Base-by-base conservation (phyloP, 169 alveolate genomes). In the Babesia ovata region DNA sequence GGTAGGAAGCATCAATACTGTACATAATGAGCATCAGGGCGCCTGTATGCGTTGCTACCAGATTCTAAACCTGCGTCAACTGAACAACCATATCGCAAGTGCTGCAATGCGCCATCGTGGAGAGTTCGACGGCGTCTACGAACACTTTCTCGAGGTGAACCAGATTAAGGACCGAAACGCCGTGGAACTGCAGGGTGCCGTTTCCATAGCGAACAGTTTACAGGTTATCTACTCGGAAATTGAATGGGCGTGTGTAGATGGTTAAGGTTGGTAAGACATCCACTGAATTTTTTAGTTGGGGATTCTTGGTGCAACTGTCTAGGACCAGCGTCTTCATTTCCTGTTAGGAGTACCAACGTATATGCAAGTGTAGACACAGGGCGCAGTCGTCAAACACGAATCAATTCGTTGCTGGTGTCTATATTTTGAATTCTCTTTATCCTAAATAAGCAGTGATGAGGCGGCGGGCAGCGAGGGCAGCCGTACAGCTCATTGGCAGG, bases 121-220 rank as follows among this genome's bases (percentile, higher is more conserved):
- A 11, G 78, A 33, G 19, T 49, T 72, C 48, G 48, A 58, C 36
- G 39, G 14, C 0, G 66, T 74, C 16, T 53, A 53, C 42, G 36
- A 58, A 36, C 88, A 81, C 71, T 81, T 81, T 42, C 46, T 45
- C 29, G 56, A 49, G 0, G 48, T 65, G 16, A 81, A 81, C 67
- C 17, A 49, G 19, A 45, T 81, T 6, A 58, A 56, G 58, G 70
- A 79, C 22, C 39, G 61, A 13, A 46, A 60, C 17, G 56, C 49
- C 24, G 0, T 56, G 3, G 42, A 24, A 14, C 63, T 81, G 9
- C 88, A 63, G 53, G 83, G 73, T 16, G 75, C 46, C 44, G 59
- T 72, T 4, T 39, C 79, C 10, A 50, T 81, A 45, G 84, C 88
- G 17, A 53, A 71, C 39, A 78, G 82, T 24, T 21, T 78, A 12